A percentile compares a stretch with the other conserved stretches of the same genome.
phyloP scores from a whole-genome alignment of 495 filamentous ascomycete species.

The Endocarpon pusillum region DNA sequence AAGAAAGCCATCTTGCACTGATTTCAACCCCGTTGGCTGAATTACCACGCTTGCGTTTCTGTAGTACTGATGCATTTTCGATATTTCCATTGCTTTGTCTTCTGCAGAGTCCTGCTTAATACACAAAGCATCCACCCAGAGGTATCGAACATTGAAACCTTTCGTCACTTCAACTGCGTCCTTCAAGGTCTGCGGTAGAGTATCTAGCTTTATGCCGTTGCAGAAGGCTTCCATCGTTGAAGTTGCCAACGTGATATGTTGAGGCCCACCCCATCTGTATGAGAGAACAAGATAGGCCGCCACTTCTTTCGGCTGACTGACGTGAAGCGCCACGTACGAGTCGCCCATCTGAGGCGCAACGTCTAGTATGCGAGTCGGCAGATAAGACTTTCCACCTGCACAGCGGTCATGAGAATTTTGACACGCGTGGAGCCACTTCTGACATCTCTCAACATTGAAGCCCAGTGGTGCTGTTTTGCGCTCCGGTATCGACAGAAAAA shows the following conservation, averaged over 20 bases:
- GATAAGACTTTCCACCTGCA: too few relatives aligned
- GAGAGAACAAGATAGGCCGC: neutral
- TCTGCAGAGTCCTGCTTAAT: slow-evolving; percentile 9
- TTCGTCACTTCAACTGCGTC: slow-evolving; percentile 6
- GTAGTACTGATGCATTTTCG: slow-evolving; percentile 2
- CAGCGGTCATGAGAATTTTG: too few relatives aligned
- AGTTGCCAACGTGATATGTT: neutral
- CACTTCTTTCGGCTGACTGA: too few relatives aligned
- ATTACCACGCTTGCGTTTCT: neutral
- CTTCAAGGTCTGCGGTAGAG: slow-evolving; percentile 5
- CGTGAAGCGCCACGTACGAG: too few relatives aligned
- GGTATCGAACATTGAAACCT: slow-evolving; percentile 4
- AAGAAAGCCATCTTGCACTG: neutral
- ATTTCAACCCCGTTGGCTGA: neutral
- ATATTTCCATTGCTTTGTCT: slow-evolving; percentile 2
- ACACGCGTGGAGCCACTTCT: too few relatives aligned
- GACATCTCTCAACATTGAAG: too few relatives aligned
- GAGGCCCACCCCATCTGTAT: slow-evolving; percentile 4
- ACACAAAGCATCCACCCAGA: slow-evolving; percentile 13
- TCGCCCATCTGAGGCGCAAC: too few relatives aligned
- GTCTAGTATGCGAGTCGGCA: too few relatives aligned
- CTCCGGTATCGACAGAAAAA: too few relatives aligned
- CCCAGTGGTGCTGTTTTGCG: too few relatives aligned
- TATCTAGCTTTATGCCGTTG: neutral
- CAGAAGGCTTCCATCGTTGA: neutral